A percentile compares a stretch with the other conserved stretches of the same genome.
Evolutionary conservation across 179 eudicot genomes (phyloP).

Genomic region (Heliamphora pulchella): DNA sequence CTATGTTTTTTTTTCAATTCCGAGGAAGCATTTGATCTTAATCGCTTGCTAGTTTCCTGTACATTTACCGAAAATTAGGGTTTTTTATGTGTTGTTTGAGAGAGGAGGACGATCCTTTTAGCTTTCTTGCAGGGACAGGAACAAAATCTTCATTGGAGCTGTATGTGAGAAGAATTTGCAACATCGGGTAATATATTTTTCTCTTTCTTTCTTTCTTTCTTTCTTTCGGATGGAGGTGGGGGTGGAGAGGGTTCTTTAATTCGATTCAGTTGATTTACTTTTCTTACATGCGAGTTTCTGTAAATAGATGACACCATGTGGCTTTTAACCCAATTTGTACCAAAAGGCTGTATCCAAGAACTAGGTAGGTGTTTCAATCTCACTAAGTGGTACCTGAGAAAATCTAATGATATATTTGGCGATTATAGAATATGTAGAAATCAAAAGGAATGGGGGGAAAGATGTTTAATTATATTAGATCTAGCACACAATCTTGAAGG

Average conservation of each 20-base stretch:
- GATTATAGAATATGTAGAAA: too few species aligned
- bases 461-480: neutral
- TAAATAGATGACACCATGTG: neutral
- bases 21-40: conserved; percentile 3
- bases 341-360: neutral
- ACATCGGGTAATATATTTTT: neutral
- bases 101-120: neutral
- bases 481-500: too few species aligned
- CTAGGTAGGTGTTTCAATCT: neutral
- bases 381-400: neutral
- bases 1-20: too few species aligned
- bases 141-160: neutral
- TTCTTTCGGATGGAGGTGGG: neutral
- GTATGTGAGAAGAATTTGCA: neutral
- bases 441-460: neutral
- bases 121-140: neutral
- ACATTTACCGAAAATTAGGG: neutral
- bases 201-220: neutral
- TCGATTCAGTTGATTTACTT: neutral
- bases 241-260: too few species aligned
- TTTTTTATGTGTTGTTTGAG: neutral
- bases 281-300: neutral
- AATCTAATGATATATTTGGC: too few species aligned
- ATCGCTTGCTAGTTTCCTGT: neutral
- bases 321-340: neutral